These are phyloP conservation scores for Monosporascus sp. DNA, from an alignment of 2,329 filamentous ascomycete genomes.

Conservation along the genomic window DNA sequence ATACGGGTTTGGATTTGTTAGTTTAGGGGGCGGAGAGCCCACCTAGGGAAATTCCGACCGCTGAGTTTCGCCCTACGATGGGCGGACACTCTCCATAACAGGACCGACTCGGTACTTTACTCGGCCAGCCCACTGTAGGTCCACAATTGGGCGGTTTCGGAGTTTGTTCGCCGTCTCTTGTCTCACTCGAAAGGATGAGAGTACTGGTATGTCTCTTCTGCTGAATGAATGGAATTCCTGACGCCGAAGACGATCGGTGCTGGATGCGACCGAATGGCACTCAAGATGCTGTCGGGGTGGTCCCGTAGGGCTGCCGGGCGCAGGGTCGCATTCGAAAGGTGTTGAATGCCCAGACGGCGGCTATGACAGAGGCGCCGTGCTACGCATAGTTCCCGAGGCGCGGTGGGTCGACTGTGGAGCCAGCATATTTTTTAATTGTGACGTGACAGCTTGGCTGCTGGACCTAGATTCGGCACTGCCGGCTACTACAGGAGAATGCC, in stretches of 20 bases:
- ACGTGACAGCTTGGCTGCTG: background rate
- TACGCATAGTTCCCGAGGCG: background rate
- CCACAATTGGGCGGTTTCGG: slow-evolving; percentile 1
- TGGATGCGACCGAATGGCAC: too few relatives aligned
- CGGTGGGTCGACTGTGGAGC: background rate
- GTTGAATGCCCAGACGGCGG: background rate
- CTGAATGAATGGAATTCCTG: too few relatives aligned
- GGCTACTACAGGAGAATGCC: background rate
- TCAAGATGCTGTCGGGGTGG: too few relatives aligned
- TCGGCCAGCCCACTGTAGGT: slow-evolving; percentile 4
- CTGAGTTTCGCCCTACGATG: background rate
- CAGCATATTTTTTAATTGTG: background rate
- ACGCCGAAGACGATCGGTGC: too few relatives aligned
- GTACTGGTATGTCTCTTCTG: too few relatives aligned
- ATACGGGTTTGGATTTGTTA: background rate
- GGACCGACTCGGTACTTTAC: slow-evolving; percentile 10
- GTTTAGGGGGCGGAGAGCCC: background rate
- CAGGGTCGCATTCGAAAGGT: background rate
- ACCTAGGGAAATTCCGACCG: background rate
- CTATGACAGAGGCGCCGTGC: background rate
- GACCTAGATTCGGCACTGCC: background rate
- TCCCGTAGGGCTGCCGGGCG: background rate
- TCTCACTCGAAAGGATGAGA: background rate
- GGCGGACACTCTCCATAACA: slow-evolving; percentile 9
- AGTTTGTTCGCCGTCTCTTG: background rate